Evolutionary conservation across 202 grass and related monocot species (phyloP), one percentile per base, ranked within the genome.

Genomic region (Schoenoplectus triqueter): DNA sequence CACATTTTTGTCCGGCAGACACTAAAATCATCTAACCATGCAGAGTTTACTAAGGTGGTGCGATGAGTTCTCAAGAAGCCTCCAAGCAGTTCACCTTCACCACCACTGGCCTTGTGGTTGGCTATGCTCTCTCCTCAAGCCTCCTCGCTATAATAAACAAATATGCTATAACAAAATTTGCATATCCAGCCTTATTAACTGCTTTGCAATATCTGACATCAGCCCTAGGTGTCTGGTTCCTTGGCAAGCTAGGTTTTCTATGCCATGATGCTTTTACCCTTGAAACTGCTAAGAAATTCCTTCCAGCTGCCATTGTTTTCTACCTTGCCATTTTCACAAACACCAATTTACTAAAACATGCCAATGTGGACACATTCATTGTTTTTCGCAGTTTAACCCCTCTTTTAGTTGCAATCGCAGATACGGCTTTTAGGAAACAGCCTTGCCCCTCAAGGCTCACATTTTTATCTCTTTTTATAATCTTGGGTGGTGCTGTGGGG

Each of bases 271-370:
- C 84, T 64, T 92, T 94, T 80, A 92, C 85, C 78, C 21, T 92
- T 3, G 78, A 90, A 84, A 94, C 40, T 1, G 90, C 90, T 46
- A 90, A 88, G 84, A 94, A 90, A 64, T 94, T 90, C 54, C 85
- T 89, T 1, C 90, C 90, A 2, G 92, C 92, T 13, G 90, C 88
- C 0, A 19, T 82, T 14, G 77, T 92, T 40, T 95, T 95, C 77
- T 95, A 95, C 86, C 88, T 95, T 61, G 90, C 92, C 68, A 95
- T 95, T 49, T 95, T 95, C 85, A 95, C 92, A 59, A 92, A 95
- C 87, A 92, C 90, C n/a, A 84, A 95, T 19, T 89, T 95, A 40
- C 80, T 95, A n/a, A 86, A 86, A 66, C 88, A 92, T 17, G 90
- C 92, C 65, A 94, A 94, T 85, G 90, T 92, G 1, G 92, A 94